phyloP scores from a whole-genome alignment of 805 yeast genomes.

The Candida orba region DNA sequence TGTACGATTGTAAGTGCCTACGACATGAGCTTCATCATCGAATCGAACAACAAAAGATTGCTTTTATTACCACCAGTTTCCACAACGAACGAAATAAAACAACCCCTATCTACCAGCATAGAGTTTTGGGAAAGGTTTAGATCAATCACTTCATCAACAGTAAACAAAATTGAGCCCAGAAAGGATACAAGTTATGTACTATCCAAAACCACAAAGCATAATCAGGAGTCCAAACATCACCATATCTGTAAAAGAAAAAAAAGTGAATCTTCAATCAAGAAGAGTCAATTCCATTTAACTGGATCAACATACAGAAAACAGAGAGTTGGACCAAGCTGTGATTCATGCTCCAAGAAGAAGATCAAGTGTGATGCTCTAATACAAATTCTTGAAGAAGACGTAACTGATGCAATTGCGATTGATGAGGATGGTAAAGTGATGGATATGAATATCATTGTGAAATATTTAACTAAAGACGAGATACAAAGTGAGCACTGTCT shows the following conservation, averaged over 20 bases:
- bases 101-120: background rate
- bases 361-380: constrained; percentile 9
- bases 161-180: background rate
- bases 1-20: no score
- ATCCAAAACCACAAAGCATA: background rate
- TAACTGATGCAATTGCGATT: background rate
- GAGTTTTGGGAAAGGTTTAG: background rate
- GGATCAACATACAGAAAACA: constrained; percentile 6
- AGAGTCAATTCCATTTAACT: constrained; percentile 1
- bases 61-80: background rate
- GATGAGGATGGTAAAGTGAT: constrained; percentile 1
- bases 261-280: constrained; percentile 20
- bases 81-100: background rate
- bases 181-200: background rate
- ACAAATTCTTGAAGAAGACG: background rate
- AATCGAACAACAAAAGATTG: background rate
- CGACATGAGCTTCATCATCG: background rate
- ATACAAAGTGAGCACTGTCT: background rate
- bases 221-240: background rate
- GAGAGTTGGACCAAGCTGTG: constrained; percentile 9
- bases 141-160: background rate
- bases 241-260: background rate
- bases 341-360: constrained; percentile 4
- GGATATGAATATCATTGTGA: background rate
- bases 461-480: constrained; percentile 1